Percentiles rank a stretch among this genome's conserved stretches.
These are phyloP conservation scores for Micromonas commoda DNA, from an alignment of 139 green algal species.

Conservation along the genomic window DNA sequence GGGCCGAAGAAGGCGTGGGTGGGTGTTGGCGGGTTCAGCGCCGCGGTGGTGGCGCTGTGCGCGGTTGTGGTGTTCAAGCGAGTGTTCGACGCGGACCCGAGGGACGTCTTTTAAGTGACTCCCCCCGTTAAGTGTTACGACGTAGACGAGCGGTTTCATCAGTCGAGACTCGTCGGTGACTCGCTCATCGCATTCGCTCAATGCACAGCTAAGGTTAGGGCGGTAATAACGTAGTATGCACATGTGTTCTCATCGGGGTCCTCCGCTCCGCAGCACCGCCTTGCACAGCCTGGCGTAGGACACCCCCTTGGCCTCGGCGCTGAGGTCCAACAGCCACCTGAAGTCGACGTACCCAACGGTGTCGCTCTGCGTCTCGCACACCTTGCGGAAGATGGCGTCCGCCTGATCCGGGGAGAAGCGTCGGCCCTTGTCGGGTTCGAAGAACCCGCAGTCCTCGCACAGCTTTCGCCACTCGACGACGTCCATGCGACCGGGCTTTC, in stretches of 20 bases:
- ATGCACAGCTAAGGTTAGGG: no score
- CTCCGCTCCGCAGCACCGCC: background rate
- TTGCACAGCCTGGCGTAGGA: slow-evolving; percentile 51
- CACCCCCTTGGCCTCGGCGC: slow-evolving; percentile 39
- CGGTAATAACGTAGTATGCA: no score
- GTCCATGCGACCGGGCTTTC: background rate
- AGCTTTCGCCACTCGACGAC: background rate
- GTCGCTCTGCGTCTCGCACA: background rate
- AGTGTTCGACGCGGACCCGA: no score
- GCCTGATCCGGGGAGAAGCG: background rate
- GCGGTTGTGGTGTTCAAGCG: no score
- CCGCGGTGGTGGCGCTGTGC: no score
- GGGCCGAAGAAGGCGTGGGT: no score
- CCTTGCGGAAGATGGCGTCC: background rate
- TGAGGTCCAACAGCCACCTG: background rate
- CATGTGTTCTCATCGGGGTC: background rate
- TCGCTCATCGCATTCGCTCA: no score
- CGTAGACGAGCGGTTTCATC: no score
- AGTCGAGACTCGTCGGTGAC: no score
- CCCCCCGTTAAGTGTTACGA: no score
- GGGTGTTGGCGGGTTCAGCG: no score
- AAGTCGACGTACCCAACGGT: slow-evolving; percentile 5
- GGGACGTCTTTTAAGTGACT: no score
- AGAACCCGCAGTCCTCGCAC: background rate
- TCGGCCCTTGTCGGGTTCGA: background rate